A percentile compares a stretch with the other conserved stretches of the same genome.
Conservation (phyloP, 2,329 filamentous ascomycete species). For the Chalaropsis thielavioides region DNA sequence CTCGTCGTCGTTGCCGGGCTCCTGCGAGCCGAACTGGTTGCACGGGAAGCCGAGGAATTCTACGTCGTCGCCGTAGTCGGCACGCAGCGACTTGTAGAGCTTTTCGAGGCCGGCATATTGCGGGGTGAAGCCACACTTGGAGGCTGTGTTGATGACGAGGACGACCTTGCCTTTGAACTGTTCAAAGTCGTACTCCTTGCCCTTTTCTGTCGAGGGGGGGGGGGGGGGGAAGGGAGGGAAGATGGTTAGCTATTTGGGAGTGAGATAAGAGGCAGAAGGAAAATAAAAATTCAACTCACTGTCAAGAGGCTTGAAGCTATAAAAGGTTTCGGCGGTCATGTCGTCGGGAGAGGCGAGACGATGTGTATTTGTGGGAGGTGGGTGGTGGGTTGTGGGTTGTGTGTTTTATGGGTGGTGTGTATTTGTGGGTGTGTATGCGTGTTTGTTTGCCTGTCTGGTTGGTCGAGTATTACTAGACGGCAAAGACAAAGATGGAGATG, state of each 20-base stretch:
- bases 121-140: constrained; percentile 96
- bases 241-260: background rate
- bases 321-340: constrained; percentile 36
- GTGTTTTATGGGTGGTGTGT: too few relatives aligned
- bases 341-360: background rate
- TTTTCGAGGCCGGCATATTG: constrained; percentile 86
- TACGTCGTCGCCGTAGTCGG: constrained; percentile 59
- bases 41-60: constrained; percentile 89
- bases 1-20: constrained; percentile 68
- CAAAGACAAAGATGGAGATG: background rate
- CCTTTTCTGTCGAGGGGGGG: constrained; percentile 41
- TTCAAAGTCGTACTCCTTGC: constrained; percentile 52
- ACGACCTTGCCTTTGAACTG: constrained; percentile 82
- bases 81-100: constrained; percentile 66
- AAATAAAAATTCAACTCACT: constrained; percentile 38
- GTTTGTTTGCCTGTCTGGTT: too few relatives aligned
- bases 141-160: constrained; percentile 92
- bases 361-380: background rate
- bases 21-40: constrained; percentile 92
- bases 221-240: constrained; percentile 13
- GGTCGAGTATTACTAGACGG: background rate
- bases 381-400: background rate
- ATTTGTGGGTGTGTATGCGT: too few relatives aligned
- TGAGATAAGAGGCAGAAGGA: background rate
- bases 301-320: constrained; percentile 71